These are phyloP conservation scores for Cinnamomum micranthum DNA, from an alignment of 164 flowering plant genomes.

Conservation along the genomic window DNA sequence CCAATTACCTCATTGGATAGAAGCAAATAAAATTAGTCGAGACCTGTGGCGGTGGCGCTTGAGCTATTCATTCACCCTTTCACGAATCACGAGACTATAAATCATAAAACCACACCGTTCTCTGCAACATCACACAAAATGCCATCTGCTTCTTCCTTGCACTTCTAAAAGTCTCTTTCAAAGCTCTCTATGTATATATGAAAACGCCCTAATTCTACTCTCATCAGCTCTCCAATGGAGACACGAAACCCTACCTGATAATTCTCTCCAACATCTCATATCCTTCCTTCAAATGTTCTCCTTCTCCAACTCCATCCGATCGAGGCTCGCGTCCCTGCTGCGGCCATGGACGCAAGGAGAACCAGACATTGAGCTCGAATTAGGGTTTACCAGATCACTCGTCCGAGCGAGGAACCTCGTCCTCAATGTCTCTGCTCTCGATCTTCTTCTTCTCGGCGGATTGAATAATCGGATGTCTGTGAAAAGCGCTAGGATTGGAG, in stretches of 20 bases:
- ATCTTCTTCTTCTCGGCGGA: conserved; percentile 39
- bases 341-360: conserved; percentile 69
- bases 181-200: neutral
- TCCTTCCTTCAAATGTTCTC: neutral
- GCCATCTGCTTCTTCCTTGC: neutral
- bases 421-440: conserved; percentile 46
- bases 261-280: too few relatives aligned
- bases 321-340: conserved; percentile 49
- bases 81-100: too few relatives aligned
- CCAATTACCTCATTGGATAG: too few relatives aligned
- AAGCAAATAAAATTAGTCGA: too few relatives aligned
- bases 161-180: neutral
- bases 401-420: conserved; percentile 37
- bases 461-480: conserved; percentile 20
- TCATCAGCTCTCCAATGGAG: neutral
- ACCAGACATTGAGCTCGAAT: conserved; percentile 45
- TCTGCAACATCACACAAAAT: too few relatives aligned
- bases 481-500: conserved; percentile 44
- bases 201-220: neutral
- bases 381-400: conserved; percentile 57
- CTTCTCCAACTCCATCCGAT: conserved; percentile 24
- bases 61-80: too few relatives aligned
- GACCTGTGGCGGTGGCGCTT: too few relatives aligned
- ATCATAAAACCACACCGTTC: too few relatives aligned
- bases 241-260: neutral